These are phyloP conservation scores for Parasitella parasitica DNA, from an alignment of 371 early-diverging fungal species.

Conservation along the genomic window DNA sequence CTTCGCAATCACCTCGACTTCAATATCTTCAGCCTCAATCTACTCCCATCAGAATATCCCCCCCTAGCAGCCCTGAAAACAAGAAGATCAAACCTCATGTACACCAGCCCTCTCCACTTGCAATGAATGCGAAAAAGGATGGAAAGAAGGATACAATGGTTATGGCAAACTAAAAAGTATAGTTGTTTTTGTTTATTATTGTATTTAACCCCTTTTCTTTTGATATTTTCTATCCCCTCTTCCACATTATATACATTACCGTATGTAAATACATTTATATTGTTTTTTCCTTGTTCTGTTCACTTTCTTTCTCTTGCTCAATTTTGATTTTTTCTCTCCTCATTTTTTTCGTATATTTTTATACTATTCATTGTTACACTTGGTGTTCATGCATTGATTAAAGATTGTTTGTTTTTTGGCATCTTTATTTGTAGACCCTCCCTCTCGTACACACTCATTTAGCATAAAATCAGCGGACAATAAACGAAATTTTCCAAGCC, in stretches of 20 bases:
- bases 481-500: neutral
- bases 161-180: slow-evolving; percentile 12
- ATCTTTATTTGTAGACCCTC: neutral
- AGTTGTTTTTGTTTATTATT: neutral
- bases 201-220: neutral
- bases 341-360: neutral
- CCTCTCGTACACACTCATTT: neutral
- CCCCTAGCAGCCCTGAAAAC: slow-evolving; percentile 51
- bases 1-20: neutral
- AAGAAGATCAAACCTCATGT: slow-evolving; percentile 25
- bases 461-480: neutral
- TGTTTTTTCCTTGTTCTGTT: neutral
- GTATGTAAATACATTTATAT: neutral
- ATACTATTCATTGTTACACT: neutral
- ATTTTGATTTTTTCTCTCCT: neutral
- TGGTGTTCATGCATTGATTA: neutral
- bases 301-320: neutral
- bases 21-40: slow-evolving; percentile 32
- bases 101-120: slow-evolving; percentile 29
- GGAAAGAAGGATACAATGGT: slow-evolving; percentile 13
- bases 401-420: neutral
- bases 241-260: neutral
- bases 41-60: slow-evolving; percentile 53
- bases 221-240: neutral
- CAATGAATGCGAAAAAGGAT: slow-evolving; percentile 14